phyloP scores from a whole-genome alignment of 2,329 filamentous ascomycete species.

The Fusarium sp. region DNA sequence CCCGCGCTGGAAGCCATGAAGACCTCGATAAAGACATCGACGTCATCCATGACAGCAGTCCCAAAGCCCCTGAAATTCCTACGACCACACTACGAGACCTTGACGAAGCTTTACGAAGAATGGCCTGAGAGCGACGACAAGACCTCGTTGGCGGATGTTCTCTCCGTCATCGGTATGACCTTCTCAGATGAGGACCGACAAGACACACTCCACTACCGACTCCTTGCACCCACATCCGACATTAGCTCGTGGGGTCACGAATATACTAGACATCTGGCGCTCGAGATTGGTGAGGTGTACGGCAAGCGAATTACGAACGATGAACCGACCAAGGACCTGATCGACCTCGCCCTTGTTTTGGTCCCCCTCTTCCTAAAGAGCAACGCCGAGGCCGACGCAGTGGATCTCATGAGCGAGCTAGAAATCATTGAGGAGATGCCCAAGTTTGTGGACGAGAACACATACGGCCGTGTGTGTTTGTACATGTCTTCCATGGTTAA shows the following conservation, averaged over 20 bases:
- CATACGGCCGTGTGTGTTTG: constrained; percentile 91
- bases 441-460: constrained; percentile 92
- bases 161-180: constrained; percentile 99
- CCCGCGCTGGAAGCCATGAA: constrained; percentile 96
- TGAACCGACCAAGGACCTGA: constrained; percentile 85
- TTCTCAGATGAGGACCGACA: constrained; percentile 96
- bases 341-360: constrained; percentile 85
- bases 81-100: constrained; percentile 92
- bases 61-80: constrained; percentile 99
- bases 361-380: constrained; percentile 97
- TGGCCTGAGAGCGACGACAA: constrained; percentile 91
- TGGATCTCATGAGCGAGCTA: constrained; percentile 95
- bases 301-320: constrained; percentile 89
- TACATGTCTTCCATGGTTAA: constrained; percentile 99
- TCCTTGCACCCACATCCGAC: constrained; percentile 90
- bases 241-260: constrained; percentile 98
- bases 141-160: constrained; percentile 90
- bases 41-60: constrained; percentile 98
- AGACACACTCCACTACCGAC: constrained; percentile 95
- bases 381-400: constrained; percentile 97
- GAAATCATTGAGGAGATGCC: constrained; percentile 96
- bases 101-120: constrained; percentile 89
- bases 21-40: constrained; percentile 98
- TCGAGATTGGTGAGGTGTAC: constrained; percentile 97
- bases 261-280: constrained; percentile 94